phyloP scores from a whole-genome alignment of 345 rosid species.

The Geranium rotundifolium region DNA sequence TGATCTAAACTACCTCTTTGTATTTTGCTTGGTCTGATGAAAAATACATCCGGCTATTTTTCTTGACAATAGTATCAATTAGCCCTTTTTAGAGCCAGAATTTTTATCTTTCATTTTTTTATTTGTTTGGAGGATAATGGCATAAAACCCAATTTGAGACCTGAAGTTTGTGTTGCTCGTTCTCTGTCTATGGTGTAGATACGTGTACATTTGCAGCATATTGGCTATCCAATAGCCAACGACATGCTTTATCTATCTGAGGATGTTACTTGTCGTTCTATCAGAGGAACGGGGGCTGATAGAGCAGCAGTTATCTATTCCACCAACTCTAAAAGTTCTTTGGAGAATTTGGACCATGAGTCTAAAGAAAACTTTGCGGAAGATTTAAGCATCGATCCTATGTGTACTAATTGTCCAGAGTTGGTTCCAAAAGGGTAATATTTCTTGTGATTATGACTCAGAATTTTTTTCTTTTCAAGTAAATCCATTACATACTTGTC shows the following conservation, averaged over 20 bases:
- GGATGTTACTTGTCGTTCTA: slow-evolving; percentile 23
- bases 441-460: neutral
- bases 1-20: too few species aligned
- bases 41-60: too few species aligned
- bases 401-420: slow-evolving; percentile 73
- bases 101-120: neutral
- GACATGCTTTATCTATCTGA: slow-evolving; percentile 65
- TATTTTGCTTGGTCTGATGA: too few species aligned
- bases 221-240: slow-evolving; percentile 88
- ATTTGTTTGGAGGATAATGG: neutral
- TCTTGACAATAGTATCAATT: too few species aligned
- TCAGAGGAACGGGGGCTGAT: slow-evolving; percentile 38
- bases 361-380: slow-evolving; percentile 24
- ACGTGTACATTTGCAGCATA: slow-evolving; percentile 73
- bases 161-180: neutral
- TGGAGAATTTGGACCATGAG: slow-evolving; percentile 9
- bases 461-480: neutral
- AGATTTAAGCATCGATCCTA: slow-evolving; percentile 65
- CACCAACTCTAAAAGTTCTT: slow-evolving; percentile 7
- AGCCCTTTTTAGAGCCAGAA: neutral
- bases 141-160: neutral
- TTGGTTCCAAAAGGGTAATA: slow-evolving; percentile 71
- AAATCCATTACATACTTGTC: neutral
- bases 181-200: slow-evolving; percentile 34
- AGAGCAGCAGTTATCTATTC: slow-evolving; percentile 34